Conservation (phyloP, 2,329 filamentous ascomycete species). For the Bretziella fagacearum region DNA sequence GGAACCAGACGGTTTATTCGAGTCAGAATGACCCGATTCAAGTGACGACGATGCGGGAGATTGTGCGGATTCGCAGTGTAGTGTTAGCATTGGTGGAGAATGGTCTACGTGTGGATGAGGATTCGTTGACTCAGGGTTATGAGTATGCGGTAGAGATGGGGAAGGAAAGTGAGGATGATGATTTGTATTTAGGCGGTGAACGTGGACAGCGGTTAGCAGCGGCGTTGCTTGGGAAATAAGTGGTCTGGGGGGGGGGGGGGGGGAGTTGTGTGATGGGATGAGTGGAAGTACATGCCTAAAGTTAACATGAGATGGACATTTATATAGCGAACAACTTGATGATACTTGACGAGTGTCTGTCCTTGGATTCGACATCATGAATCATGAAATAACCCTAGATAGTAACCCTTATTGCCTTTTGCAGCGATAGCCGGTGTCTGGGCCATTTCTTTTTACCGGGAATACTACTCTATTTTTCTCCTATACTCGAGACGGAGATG, state of each 20-base stretch:
- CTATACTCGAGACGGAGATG: too few relatives aligned
- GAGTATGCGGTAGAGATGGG: constrained; percentile 63
- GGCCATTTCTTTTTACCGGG: too few relatives aligned
- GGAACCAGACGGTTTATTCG: constrained; percentile 71
- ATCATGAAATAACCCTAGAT: too few relatives aligned
- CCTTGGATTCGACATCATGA: too few relatives aligned
- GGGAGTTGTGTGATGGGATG: neutral
- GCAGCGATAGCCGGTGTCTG: too few relatives aligned
- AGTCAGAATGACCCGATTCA: constrained; percentile 84
- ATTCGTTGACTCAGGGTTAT: constrained; percentile 70
- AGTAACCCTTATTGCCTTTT: too few relatives aligned
- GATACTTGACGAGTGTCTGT: too few relatives aligned
- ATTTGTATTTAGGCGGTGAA: constrained; percentile 43
- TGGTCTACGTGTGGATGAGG: constrained; percentile 74
- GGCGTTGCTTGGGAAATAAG: constrained; percentile 15
- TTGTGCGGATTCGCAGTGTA: constrained; percentile 65
- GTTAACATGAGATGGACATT: neutral
- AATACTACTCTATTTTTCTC: neutral
- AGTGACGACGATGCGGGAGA: constrained; percentile 65
- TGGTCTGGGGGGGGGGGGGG: neutral
- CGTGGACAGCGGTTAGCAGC: constrained; percentile 34
- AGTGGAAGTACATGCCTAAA: neutral
- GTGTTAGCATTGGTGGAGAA: constrained; percentile 70
- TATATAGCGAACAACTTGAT: too few relatives aligned
- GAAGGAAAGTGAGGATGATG: constrained; percentile 40